A percentile compares a stretch with the other conserved stretches of the same genome.
phyloP scores from a whole-genome alignment of 345 rosid species.

The Citropsis articulata region DNA sequence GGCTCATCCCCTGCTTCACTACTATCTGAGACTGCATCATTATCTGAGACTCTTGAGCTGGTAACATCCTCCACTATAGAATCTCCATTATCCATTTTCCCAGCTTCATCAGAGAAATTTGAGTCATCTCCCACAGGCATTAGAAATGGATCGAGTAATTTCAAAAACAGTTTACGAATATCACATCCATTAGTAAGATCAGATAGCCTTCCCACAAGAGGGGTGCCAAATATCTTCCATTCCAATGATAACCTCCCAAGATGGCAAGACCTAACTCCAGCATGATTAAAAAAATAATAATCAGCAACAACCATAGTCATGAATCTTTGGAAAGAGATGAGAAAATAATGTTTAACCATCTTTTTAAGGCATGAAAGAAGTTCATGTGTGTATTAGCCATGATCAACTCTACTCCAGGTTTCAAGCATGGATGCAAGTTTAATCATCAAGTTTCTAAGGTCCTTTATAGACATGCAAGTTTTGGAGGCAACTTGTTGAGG shows the following conservation, averaged over 20 bases:
- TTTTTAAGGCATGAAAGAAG: background rate
- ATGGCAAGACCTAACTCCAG: constrained; percentile 24
- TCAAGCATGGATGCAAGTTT: background rate
- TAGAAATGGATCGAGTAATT: constrained; percentile 48
- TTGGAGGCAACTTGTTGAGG: background rate
- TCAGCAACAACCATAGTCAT: background rate
- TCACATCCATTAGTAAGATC: constrained; percentile 38
- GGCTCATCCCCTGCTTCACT: constrained; percentile 32
- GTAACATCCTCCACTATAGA: constrained; percentile 34
- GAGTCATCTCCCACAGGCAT: constrained; percentile 33
- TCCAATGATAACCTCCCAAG: constrained; percentile 9
- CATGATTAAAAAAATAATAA: constrained; percentile 3
- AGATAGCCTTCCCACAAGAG: constrained; percentile 45
- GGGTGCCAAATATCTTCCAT: constrained; percentile 46
- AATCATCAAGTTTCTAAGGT: too few relatives aligned
- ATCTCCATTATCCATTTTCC: constrained; percentile 30
- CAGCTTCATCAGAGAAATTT: constrained; percentile 31
- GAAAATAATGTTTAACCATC: background rate
- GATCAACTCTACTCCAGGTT: background rate
- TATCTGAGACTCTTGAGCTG: constrained; percentile 24
- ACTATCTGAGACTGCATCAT: constrained; percentile 26
- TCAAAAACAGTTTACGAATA: constrained; percentile 34
- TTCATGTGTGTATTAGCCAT: background rate
- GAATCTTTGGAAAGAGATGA: background rate
- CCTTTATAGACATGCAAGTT: background rate